These are phyloP conservation scores for Dactylellina cionopaga DNA, from an alignment of 2,329 filamentous ascomycete species.

Conservation along the genomic window DNA sequence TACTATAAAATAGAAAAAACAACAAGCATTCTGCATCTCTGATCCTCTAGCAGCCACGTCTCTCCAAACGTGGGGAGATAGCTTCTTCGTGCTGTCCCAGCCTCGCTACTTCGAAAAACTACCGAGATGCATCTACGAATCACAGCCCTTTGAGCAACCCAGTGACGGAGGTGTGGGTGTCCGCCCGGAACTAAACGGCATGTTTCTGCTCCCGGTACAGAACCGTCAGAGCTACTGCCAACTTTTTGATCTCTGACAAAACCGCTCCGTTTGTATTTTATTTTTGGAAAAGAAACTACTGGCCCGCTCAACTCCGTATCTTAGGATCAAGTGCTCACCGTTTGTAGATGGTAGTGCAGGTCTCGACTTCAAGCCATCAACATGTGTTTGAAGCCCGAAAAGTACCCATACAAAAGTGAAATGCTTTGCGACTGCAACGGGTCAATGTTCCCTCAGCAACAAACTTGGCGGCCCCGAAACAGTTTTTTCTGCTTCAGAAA, in stretches of 20 bases:
- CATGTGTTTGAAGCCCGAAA: background rate
- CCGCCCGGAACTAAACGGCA: conserved; percentile 45
- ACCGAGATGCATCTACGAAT: conserved; percentile 44
- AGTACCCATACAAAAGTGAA: background rate
- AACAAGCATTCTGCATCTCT: background rate
- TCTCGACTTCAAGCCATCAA: background rate
- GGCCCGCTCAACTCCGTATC: conserved; percentile 24
- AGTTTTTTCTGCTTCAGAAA: conserved; percentile 6
- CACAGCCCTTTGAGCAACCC: conserved; percentile 34
- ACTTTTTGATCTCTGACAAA: conserved; percentile 17
- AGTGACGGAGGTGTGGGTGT: conserved; percentile 22
- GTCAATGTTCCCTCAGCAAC: conserved; percentile 40
- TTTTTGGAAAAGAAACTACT: conserved; percentile 28
- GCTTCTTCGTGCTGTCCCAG: conserved; percentile 6
- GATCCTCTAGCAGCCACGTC: conserved; percentile 29
- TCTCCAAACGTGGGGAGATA: conserved; percentile 27
- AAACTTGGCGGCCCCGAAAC: conserved; percentile 27
- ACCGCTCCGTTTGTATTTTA: conserved; percentile 23
- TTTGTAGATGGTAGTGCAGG: background rate
- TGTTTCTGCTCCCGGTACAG: conserved; percentile 13
- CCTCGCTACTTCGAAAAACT: conserved; percentile 41
- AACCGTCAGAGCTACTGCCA: background rate
- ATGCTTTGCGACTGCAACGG: background rate
- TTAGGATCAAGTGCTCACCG: background rate
- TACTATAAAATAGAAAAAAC: too few relatives aligned